Percentiles rank a stretch among this genome's conserved stretches.
Evolutionary conservation across 345 rosid genomes (phyloP).

Genomic region (Eucalyptus caleyi): DNA sequence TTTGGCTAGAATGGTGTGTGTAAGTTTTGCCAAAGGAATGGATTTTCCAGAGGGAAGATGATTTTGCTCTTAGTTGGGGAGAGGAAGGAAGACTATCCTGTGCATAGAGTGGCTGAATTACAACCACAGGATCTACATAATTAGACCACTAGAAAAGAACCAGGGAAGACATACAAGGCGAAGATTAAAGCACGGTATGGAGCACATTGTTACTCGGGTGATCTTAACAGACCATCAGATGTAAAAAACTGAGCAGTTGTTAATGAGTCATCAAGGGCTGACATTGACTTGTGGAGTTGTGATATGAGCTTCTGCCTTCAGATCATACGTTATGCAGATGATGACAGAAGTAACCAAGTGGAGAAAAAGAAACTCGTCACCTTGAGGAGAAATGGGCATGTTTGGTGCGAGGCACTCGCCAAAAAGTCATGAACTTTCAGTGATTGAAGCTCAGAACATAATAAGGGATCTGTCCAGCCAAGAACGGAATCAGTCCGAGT

Average conservation of each 20-base stretch:
- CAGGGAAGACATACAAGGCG: too few relatives aligned
- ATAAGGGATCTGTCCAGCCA: not conserved
- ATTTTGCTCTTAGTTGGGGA: not conserved
- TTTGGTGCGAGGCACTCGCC: not conserved
- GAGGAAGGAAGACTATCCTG: not conserved
- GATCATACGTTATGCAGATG: not conserved
- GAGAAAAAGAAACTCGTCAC: not conserved
- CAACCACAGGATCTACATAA: not conserved
- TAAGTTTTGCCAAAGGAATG: not conserved
- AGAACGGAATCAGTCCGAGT: not conserved
- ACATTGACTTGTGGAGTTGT: not conserved
- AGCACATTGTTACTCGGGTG: too few relatives aligned
- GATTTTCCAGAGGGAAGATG: not conserved
- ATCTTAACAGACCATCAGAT: not conserved
- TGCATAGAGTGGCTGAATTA: not conserved
- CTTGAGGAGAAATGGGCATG: not conserved
- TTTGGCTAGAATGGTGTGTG: not conserved
- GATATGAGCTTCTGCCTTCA: not conserved
- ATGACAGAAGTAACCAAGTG: not conserved
- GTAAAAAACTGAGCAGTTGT: not conserved
- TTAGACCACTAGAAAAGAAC: too few relatives aligned
- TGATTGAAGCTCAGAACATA: not conserved
- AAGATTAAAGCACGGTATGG: too few relatives aligned
- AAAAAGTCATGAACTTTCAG: not conserved
- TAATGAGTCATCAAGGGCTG: not conserved